Percentiles rank a stretch among this genome's conserved stretches.
These are phyloP conservation scores for Tulasnella sp. DNA, from an alignment of 768 basidiomycete species.

Conservation along the genomic window DNA sequence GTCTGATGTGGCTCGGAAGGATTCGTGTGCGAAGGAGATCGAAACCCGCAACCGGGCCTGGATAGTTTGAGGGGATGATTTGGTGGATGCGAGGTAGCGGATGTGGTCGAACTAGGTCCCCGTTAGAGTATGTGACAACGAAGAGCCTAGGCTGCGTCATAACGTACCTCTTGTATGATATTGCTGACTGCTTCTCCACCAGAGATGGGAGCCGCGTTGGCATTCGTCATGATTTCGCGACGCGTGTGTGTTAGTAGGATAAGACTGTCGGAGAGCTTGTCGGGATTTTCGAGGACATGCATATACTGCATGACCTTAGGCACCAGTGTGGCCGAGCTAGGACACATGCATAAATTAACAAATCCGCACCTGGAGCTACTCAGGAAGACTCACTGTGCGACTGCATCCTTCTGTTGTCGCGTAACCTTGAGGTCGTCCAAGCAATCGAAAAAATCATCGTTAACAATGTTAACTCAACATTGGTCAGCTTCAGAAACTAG, in stretches of 20 bases:
- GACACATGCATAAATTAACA: not conserved
- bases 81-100: not conserved
- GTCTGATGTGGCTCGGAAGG: not conserved
- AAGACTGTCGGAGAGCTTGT: not conserved
- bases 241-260: not conserved
- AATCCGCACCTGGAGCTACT: too few species aligned
- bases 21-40: not conserved
- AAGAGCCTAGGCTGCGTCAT: not conserved
- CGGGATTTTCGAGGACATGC: not conserved
- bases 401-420: not conserved
- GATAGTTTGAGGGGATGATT: not conserved
- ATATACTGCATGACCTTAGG: not conserved
- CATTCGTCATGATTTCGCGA: not conserved
- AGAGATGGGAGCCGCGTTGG: not conserved
- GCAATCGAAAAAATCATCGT: conserved; percentile 9
- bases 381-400: conserved; percentile 1
- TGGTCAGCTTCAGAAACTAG: not conserved
- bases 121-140: not conserved
- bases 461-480: not conserved
- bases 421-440: conserved; percentile 5
- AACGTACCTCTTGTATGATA: not conserved
- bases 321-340: not conserved
- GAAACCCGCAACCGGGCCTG: not conserved
- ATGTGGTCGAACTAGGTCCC: not conserved
- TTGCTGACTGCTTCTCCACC: not conserved